Evolutionary conservation across 306 rosid species (phyloP), one percentile per base, ranked within the genome.

Genomic region (Cucumis hystrix): DNA sequence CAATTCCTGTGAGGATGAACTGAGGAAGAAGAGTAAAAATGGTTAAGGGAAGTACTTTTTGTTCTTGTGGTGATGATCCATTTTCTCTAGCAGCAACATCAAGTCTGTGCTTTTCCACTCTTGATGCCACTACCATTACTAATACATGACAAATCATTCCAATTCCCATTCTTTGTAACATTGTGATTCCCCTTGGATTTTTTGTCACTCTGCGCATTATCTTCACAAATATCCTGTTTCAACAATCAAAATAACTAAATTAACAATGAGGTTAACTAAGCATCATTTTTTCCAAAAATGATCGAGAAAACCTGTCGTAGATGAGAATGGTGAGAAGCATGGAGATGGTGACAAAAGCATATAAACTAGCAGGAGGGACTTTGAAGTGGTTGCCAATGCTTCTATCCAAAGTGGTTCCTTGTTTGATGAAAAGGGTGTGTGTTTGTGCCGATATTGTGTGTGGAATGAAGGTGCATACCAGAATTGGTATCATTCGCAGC

Each of bases 321-420:
- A 95, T 86, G 43, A 91, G 92, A 4, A 95, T 86, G 0, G 83
- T 82, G 73, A 95, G 73, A 1, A 92, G 88, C 96, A 95, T 85
- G 37, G 96, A 86, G 52, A 91, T 33, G 25, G 92, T 90, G 49
- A 95, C 90, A 23, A 95, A 94, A 71, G 80, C 87, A 1, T 72
- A 71, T 3, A 95, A 87, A 79, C 96, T 90, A 11, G 96, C 98
- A 1, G 97, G 90, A 5, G 98, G 98, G 25, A 95, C 87, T 54
- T 83, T 74, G 80, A 92, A 92, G 72, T 71, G 33, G 30, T 79
- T 71, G 35, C 94, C 96, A 10, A 95, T 41, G 79, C 72, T 77
- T 81, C 96, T 76, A 73, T 92, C 81, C 9, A 95, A 87, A 40
- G 98, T 95, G 60, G 93, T 92, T 43, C 98, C 96, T 85, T 95